These are phyloP conservation scores for Vachellia collinsii DNA, from an alignment of 306 rosid genomes.

Conservation along the genomic window DNA sequence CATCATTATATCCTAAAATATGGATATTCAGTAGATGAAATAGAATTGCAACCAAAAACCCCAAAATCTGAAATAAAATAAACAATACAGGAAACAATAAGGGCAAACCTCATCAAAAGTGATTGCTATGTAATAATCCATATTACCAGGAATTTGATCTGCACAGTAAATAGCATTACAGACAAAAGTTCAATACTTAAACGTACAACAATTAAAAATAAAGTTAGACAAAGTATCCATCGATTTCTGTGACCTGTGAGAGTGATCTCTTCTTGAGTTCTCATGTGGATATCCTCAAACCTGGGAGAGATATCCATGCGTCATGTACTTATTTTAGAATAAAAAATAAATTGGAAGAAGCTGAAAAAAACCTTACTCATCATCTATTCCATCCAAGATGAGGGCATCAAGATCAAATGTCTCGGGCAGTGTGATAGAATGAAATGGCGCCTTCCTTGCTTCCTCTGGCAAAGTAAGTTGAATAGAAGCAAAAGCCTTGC, in stretches of 20 bases:
- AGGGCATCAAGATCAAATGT: slow-evolving; percentile 72
- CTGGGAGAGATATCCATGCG: slow-evolving; percentile 42
- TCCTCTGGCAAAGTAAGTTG: slow-evolving; percentile 68
- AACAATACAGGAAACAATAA: background rate
- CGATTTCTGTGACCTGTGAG: slow-evolving; percentile 51
- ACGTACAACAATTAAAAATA: background rate
- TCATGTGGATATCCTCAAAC: slow-evolving; percentile 53
- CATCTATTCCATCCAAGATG: slow-evolving; percentile 38
- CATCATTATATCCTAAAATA: slow-evolving; percentile 54
- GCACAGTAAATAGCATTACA: slow-evolving; percentile 34
- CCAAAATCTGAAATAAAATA: slow-evolving; percentile 22
- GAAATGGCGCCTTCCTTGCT: slow-evolving; percentile 68
- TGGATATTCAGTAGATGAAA: slow-evolving; percentile 17
- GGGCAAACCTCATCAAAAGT: slow-evolving; percentile 70
- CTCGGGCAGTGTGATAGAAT: slow-evolving; percentile 70
- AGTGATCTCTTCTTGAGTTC: slow-evolving; percentile 73
- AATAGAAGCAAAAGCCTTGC: slow-evolving; percentile 55
- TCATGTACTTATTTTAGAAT: background rate
- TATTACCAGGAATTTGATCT: slow-evolving; percentile 61
- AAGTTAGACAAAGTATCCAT: slow-evolving; percentile 3
- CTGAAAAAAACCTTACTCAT: slow-evolving; percentile 46
- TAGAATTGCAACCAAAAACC: slow-evolving; percentile 16
- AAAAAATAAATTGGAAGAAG: background rate
- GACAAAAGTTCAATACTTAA: slow-evolving; percentile 2
- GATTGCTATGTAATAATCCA: slow-evolving; percentile 54